These are phyloP conservation scores for Nitzschia putrida DNA, from an alignment of 108 stramenopile genomes.

Conservation along the genomic window DNA sequence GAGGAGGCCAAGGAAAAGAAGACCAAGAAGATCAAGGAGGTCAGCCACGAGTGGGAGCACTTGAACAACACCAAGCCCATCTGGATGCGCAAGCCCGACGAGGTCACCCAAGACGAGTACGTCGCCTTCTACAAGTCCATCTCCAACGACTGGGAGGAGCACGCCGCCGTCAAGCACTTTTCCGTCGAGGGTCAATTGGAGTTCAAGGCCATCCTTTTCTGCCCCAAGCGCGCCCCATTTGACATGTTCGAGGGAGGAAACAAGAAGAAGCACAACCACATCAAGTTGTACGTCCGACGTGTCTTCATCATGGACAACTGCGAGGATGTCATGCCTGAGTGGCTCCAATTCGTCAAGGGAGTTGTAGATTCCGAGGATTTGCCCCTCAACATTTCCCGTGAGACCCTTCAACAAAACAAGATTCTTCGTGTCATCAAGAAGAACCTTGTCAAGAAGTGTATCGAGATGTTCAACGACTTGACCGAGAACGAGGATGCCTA, in stretches of 20 bases:
- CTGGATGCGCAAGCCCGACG: slow-evolving; percentile 99
- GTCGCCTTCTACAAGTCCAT: slow-evolving; percentile 99
- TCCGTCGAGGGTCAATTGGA: slow-evolving; percentile 99
- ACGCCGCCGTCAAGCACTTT: slow-evolving; percentile 99
- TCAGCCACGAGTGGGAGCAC: slow-evolving; percentile 99
- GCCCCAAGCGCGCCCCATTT: slow-evolving; percentile 99
- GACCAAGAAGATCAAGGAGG: slow-evolving; percentile 99
- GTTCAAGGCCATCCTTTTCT: slow-evolving; percentile 98
- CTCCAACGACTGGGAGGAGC: slow-evolving; percentile 99
- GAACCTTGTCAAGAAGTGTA: slow-evolving; percentile 99
- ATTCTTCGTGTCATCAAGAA: slow-evolving; percentile 99
- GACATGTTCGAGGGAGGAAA: slow-evolving; percentile 99
- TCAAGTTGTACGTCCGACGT: slow-evolving; percentile 99
- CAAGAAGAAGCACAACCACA: slow-evolving; percentile 99
- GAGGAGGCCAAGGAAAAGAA: slow-evolving; percentile 98
- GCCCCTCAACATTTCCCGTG: slow-evolving; percentile 99
- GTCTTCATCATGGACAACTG: slow-evolving; percentile 99
- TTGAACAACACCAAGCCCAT: slow-evolving; percentile 99
- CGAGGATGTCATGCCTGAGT: slow-evolving; percentile 99
- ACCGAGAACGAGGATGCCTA: slow-evolving; percentile 98
- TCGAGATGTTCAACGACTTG: slow-evolving; percentile 99
- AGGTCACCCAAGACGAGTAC: slow-evolving; percentile 99
- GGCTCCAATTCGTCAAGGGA: slow-evolving; percentile 98
- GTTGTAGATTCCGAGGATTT: slow-evolving; percentile 99
- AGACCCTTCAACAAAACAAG: slow-evolving; percentile 99